phyloP scores from a whole-genome alignment of 2,329 filamentous ascomycete species.

The Lachnum nothofagi region DNA sequence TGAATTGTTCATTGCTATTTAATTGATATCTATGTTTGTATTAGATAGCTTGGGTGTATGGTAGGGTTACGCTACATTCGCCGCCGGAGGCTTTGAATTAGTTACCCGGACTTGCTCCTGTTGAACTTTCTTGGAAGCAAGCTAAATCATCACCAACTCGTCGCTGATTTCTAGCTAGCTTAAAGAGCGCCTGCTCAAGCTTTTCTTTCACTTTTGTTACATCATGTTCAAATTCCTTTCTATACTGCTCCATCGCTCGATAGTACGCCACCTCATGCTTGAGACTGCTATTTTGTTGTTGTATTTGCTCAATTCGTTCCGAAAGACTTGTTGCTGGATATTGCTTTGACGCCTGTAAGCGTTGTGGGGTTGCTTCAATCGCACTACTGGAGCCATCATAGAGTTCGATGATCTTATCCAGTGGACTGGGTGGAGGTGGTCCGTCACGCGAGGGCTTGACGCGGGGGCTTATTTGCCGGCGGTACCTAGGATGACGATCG shows the following conservation, averaged over 20 bases:
- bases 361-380: constrained; percentile 12
- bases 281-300: constrained; percentile 10
- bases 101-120: too few relatives aligned
- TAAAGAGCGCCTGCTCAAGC: constrained; percentile 8
- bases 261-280: constrained; percentile 17
- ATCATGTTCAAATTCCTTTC: constrained; percentile 12
- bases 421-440: constrained; percentile 9
- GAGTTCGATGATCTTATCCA: constrained; percentile 13
- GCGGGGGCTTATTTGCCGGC: neutral
- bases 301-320: constrained; percentile 14
- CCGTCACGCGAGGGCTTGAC: neutral
- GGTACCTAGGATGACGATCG: constrained; percentile 3
- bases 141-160: constrained; percentile 7
- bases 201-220: constrained; percentile 4
- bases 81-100: too few relatives aligned
- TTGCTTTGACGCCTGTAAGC: constrained; percentile 14
- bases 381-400: constrained; percentile 11
- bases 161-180: constrained; percentile 8
- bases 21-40: too few relatives aligned
- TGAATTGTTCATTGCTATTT: too few relatives aligned
- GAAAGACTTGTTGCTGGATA: constrained; percentile 8
- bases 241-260: constrained; percentile 11
- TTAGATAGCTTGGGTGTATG: too few relatives aligned
- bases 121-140: constrained; percentile 7
- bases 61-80: too few relatives aligned